Conservation (phyloP, 2,329 filamentous ascomycete genomes). For the Pezicula rhizophila region DNA sequence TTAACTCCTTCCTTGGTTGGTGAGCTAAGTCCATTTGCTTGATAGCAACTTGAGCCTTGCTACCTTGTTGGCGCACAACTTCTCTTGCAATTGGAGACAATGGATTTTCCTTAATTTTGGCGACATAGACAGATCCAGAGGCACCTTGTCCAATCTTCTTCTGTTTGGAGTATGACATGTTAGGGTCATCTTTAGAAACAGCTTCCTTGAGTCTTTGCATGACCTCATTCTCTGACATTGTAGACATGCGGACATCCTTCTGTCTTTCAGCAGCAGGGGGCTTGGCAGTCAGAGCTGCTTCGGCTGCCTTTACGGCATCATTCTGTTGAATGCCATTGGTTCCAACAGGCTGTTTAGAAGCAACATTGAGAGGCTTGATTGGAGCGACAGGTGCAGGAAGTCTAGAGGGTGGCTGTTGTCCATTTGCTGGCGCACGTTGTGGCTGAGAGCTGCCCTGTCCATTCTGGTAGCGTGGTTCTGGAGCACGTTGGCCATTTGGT, state of each 20-base stretch:
- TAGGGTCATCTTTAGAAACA: constrained; percentile 91
- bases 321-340: constrained; percentile 35
- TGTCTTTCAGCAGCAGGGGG: constrained; percentile 64
- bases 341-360: constrained; percentile 50
- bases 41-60: constrained; percentile 87
- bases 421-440: constrained; percentile 40
- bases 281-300: constrained; percentile 82
- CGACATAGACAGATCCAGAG: constrained; percentile 95
- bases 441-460: constrained; percentile 31
- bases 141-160: constrained; percentile 99
- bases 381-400: constrained; percentile 45
- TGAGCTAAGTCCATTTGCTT: constrained; percentile 99
- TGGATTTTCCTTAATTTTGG: constrained; percentile 85
- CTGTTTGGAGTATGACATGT: constrained; percentile 95
- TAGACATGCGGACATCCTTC: constrained; percentile 96
- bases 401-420: constrained; percentile 42
- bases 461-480: constrained; percentile 30
- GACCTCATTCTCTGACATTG: constrained; percentile 94
- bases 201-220: constrained; percentile 94
- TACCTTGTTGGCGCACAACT: constrained; percentile 71
- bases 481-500: constrained; percentile 27
- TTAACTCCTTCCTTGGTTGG: constrained; percentile 94
- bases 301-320: constrained; percentile 81
- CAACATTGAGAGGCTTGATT: constrained; percentile 76
- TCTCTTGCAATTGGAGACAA: constrained; percentile 75